Percentiles rank a stretch among this genome's conserved stretches.
Conservation (phyloP, 371 early-diverging fungal genomes). For the Dichotomocladium elegans region DNA sequence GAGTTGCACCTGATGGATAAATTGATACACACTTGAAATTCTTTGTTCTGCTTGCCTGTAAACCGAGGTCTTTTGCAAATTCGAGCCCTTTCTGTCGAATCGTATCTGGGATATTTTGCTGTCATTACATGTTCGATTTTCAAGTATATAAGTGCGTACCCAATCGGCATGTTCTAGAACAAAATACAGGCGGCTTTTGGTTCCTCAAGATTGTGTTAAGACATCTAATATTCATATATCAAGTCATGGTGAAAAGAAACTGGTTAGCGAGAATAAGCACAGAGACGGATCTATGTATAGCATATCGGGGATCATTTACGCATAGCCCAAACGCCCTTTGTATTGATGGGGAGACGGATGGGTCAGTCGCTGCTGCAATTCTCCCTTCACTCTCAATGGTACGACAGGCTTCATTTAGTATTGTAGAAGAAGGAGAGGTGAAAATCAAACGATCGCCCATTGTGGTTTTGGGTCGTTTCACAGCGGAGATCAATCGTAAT, state of each 20-base stretch:
- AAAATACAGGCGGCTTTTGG: conserved; percentile 30
- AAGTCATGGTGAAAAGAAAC: neutral
- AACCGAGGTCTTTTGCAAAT: conserved; percentile 34
- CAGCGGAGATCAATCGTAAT: too few species aligned
- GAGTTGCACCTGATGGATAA: too few species aligned
- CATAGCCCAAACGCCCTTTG: conserved; percentile 29
- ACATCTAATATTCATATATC: too few species aligned
- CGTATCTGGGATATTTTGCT: conserved; percentile 17
- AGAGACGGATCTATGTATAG: too few species aligned
- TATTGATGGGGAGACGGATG: conserved; percentile 7
- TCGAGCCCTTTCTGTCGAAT: conserved; percentile 39
- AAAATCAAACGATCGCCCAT: too few species aligned
- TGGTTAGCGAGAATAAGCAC: too few species aligned
- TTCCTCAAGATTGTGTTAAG: conserved; percentile 25
- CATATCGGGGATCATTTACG: conserved; percentile 6
- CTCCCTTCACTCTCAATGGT: too few species aligned
- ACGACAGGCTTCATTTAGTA: neutral
- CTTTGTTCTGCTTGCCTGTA: conserved; percentile 13
- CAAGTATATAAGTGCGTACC: too few species aligned
- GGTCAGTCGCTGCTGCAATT: neutral
- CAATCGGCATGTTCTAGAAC: conserved; percentile 28
- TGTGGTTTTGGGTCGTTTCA: too few species aligned
- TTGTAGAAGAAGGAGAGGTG: neutral
- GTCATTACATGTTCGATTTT: neutral
- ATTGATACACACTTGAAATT: neutral